A percentile compares a stretch with the other conserved stretches of the same genome.
Evolutionary conservation across 2,329 filamentous ascomycete genomes (phyloP).

Genomic region (Capronia epimyces): DNA sequence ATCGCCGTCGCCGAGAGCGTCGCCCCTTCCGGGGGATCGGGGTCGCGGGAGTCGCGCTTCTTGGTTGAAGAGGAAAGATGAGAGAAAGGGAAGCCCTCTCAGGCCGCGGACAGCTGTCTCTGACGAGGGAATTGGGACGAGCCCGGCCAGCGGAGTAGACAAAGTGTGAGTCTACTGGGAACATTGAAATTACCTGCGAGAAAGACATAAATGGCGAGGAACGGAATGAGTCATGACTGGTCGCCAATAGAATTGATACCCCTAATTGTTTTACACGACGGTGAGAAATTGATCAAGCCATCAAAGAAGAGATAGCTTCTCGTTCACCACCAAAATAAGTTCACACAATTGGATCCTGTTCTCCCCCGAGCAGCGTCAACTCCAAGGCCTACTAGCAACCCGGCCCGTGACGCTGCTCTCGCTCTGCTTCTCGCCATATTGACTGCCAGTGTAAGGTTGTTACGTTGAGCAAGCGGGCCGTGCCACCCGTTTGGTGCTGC

Average conservation of each 20-base stretch:
- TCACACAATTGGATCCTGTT: too few relatives aligned
- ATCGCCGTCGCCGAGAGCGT: conserved; percentile 24
- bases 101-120: conserved; percentile 30
- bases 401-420: background rate
- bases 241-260: background rate
- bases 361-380: too few relatives aligned
- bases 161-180: background rate
- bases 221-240: background rate
- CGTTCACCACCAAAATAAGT: too few relatives aligned
- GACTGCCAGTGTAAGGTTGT: too few relatives aligned
- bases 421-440: background rate
- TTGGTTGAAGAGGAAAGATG: conserved; percentile 23
- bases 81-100: conserved; percentile 36
- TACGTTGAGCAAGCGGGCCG: too few relatives aligned
- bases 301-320: background rate
- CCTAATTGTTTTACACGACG: background rate
- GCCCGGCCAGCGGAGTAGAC: conserved; percentile 26
- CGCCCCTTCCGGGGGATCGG: background rate
- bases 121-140: conserved; percentile 34
- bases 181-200: background rate
- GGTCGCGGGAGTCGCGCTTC: conserved; percentile 18
- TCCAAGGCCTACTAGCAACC: too few relatives aligned
- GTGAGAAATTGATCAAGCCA: background rate
- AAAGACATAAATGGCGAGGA: background rate
- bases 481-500: too few relatives aligned